These are phyloP conservation scores for Picochlorum costavermella DNA, from an alignment of 139 green algal genomes.

Conservation along the genomic window DNA sequence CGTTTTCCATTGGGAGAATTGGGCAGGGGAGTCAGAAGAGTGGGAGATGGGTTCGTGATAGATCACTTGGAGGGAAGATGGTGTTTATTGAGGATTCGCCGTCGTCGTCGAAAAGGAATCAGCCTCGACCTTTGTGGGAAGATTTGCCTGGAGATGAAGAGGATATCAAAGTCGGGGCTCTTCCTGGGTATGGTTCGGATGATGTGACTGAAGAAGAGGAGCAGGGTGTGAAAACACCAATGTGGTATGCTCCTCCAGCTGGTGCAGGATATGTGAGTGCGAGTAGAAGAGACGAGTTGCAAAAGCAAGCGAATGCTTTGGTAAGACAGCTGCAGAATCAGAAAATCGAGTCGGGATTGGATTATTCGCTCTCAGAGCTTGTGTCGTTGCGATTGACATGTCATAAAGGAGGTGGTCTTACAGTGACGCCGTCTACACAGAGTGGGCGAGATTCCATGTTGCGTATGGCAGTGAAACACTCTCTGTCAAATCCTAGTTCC, in stretches of 20 bases:
- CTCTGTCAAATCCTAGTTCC: constrained; percentile 14
- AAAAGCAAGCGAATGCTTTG: constrained; percentile 16
- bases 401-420: constrained; percentile 19
- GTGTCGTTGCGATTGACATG: constrained; percentile 28
- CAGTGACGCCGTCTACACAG: constrained; percentile 25
- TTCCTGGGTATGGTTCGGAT: too few species aligned
- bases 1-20: not conserved
- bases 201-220: not conserved
- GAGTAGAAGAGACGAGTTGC: constrained; percentile 15
- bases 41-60: constrained; percentile 33
- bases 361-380: constrained; percentile 32
- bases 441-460: constrained; percentile 35
- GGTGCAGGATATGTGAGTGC: constrained; percentile 4
- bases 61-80: constrained; percentile 37
- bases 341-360: constrained; percentile 32
- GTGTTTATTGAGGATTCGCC: constrained; percentile 17
- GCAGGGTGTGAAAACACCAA: not conserved
- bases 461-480: constrained; percentile 23
- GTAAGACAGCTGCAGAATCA: constrained; percentile 31
- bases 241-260: constrained; percentile 25
- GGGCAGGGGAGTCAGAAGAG: not conserved
- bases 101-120: not conserved
- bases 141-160: not conserved
- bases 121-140: not conserved
- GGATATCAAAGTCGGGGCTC: too few species aligned